These are phyloP conservation scores for Cinchona pubescens DNA, from an alignment of 257 asterid species.

Conservation along the genomic window DNA sequence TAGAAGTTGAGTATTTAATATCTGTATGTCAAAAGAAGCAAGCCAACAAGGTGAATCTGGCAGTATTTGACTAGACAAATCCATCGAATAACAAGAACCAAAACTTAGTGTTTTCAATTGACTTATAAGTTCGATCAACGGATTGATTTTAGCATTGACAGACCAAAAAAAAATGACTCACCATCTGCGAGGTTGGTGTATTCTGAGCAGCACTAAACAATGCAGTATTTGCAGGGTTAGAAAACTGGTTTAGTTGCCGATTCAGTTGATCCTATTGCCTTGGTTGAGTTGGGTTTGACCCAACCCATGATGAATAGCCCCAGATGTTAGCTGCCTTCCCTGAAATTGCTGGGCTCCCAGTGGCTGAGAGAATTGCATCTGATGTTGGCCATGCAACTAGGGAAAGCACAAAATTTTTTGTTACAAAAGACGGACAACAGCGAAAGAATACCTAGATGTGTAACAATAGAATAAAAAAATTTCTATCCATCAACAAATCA, in stretches of 20 bases:
- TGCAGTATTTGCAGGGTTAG: constrained; percentile 82
- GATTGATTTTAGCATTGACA: neutral
- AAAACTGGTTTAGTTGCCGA: constrained; percentile 80
- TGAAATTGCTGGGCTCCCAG: constrained; percentile 76
- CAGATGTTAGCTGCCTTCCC: constrained; percentile 77
- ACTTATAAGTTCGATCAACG: neutral
- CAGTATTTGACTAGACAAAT: neutral
- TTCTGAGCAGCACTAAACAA: constrained; percentile 86
- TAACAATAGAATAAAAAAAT: neutral
- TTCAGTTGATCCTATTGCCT: constrained; percentile 92
- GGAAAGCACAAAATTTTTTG: neutral
- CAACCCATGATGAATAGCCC: constrained; percentile 68
- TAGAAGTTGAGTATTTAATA: neutral
- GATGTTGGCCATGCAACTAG: constrained; percentile 89
- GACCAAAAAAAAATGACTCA: constrained; percentile 25
- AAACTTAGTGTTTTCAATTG: neutral
- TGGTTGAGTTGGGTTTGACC: constrained; percentile 73
- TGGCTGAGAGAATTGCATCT: constrained; percentile 86
- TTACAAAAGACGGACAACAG: neutral
- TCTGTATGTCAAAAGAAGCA: neutral
- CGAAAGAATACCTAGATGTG: too few species aligned
- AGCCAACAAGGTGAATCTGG: neutral
- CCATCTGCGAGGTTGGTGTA: constrained; percentile 78
- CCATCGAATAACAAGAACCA: neutral
- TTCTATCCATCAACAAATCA: neutral